phyloP scores from a whole-genome alignment of 73 alveolate genomes.

The Paraurostyla sp. region DNA sequence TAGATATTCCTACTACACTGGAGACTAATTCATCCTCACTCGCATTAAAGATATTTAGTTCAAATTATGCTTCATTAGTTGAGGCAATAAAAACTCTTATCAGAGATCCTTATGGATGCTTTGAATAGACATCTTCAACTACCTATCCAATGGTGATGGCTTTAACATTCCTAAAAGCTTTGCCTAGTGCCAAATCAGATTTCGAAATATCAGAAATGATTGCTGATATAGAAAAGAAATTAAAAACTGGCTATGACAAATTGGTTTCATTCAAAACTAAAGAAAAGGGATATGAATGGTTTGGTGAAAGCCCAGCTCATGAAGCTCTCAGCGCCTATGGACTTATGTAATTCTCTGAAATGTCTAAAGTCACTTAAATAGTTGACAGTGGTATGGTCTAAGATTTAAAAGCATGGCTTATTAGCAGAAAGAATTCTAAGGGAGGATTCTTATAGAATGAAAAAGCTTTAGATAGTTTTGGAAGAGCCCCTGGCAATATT shows the following conservation, averaged over 20 bases:
- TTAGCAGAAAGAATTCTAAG: neutral
- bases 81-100: slow-evolving; percentile 3
- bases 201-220: neutral
- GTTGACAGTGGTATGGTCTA: slow-evolving; percentile 6
- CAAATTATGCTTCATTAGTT: neutral
- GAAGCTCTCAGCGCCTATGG: slow-evolving; percentile 75
- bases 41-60: neutral
- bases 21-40: slow-evolving; percentile 43
- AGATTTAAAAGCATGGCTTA: neutral
- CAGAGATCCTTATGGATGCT: slow-evolving; percentile 36
- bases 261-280: neutral
- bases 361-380: slow-evolving; percentile 46
- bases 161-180: neutral
- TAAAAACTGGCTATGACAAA: neutral
- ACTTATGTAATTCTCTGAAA: slow-evolving; percentile 63
- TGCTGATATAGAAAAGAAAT: neutral
- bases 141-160: slow-evolving; percentile 55
- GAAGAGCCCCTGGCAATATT: slow-evolving; percentile 20
- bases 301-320: slow-evolving; percentile 72
- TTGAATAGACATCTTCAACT: slow-evolving; percentile 35
- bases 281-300: slow-evolving; percentile 76
- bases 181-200: neutral
- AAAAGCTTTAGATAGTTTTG: slow-evolving; percentile 1
- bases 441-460: slow-evolving; percentile 11
- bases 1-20: neutral